Conservation (phyloP, 2,329 filamentous ascomycete genomes). For the Chaetomium sp. region DNA sequence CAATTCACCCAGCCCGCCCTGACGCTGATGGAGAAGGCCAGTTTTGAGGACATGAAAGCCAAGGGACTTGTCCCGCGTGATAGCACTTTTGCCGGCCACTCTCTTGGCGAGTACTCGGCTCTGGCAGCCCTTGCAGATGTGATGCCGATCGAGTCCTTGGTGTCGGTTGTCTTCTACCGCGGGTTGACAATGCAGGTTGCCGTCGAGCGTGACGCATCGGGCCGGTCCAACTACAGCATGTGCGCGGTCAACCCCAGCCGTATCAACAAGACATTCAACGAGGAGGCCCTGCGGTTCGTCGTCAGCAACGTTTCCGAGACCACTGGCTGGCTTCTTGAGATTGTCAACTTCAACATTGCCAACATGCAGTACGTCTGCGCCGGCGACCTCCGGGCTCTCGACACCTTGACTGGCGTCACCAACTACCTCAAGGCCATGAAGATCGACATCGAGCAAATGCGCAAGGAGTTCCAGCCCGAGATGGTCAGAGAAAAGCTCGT, state of each 20-base stretch:
- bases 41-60: slow-evolving; percentile 97
- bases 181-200: slow-evolving; percentile 99
- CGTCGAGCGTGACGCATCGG: slow-evolving; percentile 89
- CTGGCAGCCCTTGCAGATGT: slow-evolving; percentile 95
- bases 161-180: slow-evolving; percentile 98
- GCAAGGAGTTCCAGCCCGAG: slow-evolving; percentile 81
- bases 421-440: slow-evolving; percentile 97
- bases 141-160: slow-evolving; percentile 98
- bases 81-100: slow-evolving; percentile 97
- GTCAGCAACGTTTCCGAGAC: slow-evolving; percentile 93
- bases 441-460: slow-evolving; percentile 93
- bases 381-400: slow-evolving; percentile 70
- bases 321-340: slow-evolving; percentile 94
- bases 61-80: slow-evolving; percentile 95
- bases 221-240: slow-evolving; percentile 98
- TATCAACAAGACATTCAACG: slow-evolving; percentile 98
- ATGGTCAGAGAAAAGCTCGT: slow-evolving; percentile 88
- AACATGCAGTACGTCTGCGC: slow-evolving; percentile 77
- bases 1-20: slow-evolving; percentile 98
- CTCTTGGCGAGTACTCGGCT: slow-evolving; percentile 96
- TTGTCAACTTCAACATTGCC: slow-evolving; percentile 92
- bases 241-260: slow-evolving; percentile 98
- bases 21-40: slow-evolving; percentile 99
- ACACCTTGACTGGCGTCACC: slow-evolving; percentile 75
- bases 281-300: slow-evolving; percentile 94